Percentiles rank a stretch among this genome's conserved stretches.
Evolutionary conservation across 1,284 basidiomycete species (phyloP).

Genomic region (Heterobasidion parviporum): DNA sequence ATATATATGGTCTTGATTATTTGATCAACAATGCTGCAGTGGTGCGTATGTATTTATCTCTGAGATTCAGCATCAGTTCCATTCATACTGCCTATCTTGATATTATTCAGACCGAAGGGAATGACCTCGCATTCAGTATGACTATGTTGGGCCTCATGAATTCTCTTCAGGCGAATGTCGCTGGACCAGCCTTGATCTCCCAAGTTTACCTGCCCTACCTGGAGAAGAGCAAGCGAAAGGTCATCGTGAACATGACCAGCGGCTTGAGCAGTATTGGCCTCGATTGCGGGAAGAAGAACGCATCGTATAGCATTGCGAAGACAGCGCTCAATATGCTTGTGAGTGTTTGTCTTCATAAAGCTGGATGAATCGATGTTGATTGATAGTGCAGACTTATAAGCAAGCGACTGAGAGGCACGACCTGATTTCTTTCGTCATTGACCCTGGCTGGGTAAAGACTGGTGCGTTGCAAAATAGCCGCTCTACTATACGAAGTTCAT

Average conservation of each 20-base stretch:
- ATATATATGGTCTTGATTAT: constrained; percentile 25
- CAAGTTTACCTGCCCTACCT: constrained; percentile 23
- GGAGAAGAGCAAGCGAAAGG: constrained; percentile 21
- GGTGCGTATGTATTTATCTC: constrained; percentile 13
- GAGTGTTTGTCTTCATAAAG: neutral
- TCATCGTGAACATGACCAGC: constrained; percentile 26
- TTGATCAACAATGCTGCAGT: constrained; percentile 33
- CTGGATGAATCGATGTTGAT: neutral
- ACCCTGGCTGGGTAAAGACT: constrained; percentile 26
- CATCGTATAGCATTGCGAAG: constrained; percentile 24
- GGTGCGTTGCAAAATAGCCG: constrained; percentile 10
- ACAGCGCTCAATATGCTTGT: constrained; percentile 23
- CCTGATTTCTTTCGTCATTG: constrained; percentile 16
- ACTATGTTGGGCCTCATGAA: constrained; percentile 12
- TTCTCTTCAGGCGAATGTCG: constrained; percentile 22
- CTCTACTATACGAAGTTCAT: neutral
- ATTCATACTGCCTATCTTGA: neutral
- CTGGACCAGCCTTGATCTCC: constrained; percentile 24
- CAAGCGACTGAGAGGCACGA: constrained; percentile 19
- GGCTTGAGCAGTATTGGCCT: constrained; percentile 22
- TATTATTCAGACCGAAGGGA: constrained; percentile 12
- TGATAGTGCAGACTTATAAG: constrained; percentile 21
- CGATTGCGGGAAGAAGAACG: constrained; percentile 14
- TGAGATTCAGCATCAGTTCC: too few relatives aligned
- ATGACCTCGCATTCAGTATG: constrained; percentile 19